Conservation (phyloP, 345 rosid genomes). For the Corchorus olitorius region DNA sequence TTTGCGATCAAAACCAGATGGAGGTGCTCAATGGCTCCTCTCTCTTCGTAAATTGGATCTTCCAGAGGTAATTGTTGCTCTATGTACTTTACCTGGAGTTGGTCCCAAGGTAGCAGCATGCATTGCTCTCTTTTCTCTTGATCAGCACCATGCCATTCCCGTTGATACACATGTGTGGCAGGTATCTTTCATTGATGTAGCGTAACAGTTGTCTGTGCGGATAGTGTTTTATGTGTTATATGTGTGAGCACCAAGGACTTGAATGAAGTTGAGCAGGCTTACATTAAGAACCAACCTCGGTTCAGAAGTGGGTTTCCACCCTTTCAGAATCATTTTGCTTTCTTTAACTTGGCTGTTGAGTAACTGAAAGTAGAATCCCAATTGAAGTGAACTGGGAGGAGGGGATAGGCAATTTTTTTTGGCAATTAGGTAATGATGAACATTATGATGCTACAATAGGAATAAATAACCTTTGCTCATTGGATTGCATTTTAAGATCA, state of each 20-base stretch:
- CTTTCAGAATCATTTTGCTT: not conserved
- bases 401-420: too few species aligned
- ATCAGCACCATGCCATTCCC: conserved; percentile 91
- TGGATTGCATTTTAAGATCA: too few species aligned
- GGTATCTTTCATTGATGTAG: conserved; percentile 43
- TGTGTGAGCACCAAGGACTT: not conserved
- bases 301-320: not conserved
- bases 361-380: not conserved
- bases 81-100: conserved; percentile 87
- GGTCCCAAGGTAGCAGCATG: conserved; percentile 97
- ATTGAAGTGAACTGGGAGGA: not conserved
- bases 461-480: not conserved
- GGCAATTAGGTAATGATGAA: not conserved
- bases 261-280: not conserved
- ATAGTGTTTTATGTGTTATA: conserved; percentile 1
- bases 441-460: not conserved
- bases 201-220: not conserved
- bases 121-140: conserved; percentile 89
- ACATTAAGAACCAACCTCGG: not conserved
- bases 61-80: conserved; percentile 57
- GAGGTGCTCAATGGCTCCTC: conserved; percentile 80
- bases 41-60: conserved; percentile 76
- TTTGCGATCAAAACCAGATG: conserved; percentile 70
- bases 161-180: conserved; percentile 97
- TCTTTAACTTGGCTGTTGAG: conserved; percentile 3